These are phyloP conservation scores for Falciphora oryzae DNA, from an alignment of 2,329 filamentous ascomycete genomes.

Conservation along the genomic window DNA sequence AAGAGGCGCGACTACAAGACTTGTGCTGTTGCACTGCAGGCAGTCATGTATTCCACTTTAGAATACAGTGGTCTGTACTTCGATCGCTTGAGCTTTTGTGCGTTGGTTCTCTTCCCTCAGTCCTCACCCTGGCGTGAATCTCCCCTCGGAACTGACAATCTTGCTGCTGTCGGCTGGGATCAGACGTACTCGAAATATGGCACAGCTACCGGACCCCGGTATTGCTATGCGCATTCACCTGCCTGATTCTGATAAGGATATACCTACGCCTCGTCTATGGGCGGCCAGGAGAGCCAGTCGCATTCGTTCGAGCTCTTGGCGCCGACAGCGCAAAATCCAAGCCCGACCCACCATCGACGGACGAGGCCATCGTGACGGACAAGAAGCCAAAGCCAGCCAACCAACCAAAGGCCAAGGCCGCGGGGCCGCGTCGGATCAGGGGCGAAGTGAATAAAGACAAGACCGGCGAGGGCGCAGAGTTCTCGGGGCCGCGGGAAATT, in stretches of 20 bases:
- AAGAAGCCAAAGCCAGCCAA: conserved; percentile 14
- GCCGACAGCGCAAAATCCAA: conserved; percentile 10
- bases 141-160: neutral
- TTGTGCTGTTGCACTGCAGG: neutral
- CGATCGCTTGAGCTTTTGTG: neutral
- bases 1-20: neutral
- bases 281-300: conserved; percentile 26
- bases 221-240: conserved; percentile 31
- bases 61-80: neutral
- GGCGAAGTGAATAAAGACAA: conserved; percentile 31
- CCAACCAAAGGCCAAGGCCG: conserved; percentile 21
- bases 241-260: conserved; percentile 33
- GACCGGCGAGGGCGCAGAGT: conserved; percentile 23
- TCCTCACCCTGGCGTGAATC: neutral
- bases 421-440: conserved; percentile 41
- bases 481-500: conserved; percentile 35
- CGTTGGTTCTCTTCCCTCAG: neutral
- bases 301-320: conserved; percentile 31
- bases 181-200: conserved; percentile 34
- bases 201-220: conserved; percentile 40
- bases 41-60: neutral
- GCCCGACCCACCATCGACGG: conserved; percentile 7
- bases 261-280: conserved; percentile 35
- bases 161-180: neutral
- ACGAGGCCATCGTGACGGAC: neutral